Base-by-base conservation (phyloP, 192 early-diverging fungal genomes). In the Lunasporangiospora selenospora region DNA sequence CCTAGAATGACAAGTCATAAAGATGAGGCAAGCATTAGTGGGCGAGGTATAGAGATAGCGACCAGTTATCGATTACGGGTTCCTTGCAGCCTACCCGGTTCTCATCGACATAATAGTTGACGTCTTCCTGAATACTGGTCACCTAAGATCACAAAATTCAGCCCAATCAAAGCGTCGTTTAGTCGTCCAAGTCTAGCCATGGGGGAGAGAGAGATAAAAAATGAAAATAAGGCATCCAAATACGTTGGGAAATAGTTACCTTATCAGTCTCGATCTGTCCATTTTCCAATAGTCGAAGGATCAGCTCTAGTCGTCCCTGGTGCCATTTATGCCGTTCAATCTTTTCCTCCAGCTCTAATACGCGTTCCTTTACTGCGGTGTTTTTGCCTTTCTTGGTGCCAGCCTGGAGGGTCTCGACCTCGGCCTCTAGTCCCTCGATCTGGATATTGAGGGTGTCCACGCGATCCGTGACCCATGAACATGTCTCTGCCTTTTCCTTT, bases 291-390 rank as follows among this genome's bases (percentile, higher is more conserved):
- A 98, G 79, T 51, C 97, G 92, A 60, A 94, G 81, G 54, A 96
- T 92, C 49, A 98, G 88, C 75, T 99, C 97, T 73, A 99, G 66
- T 40, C 93, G 82, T 37, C 81, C 87, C 48, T 93, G 94, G 71
- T 99, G 97, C 78, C 86, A 89, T 65, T 95, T 94, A 66, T 99
- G 93, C 36, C 93, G 83, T 62, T 97, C 96, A 39, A 96, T 83
- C 23, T 76, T 81, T 38, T 91, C 81, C 31, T 93, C 91, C 36
- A 98, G 70, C 46, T 82, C 80, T 5, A 66, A 71, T 54, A 93
- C 58, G 65, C 88, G 81, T 53, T 98, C 95, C 55, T 95, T 95
- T 31, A 73, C 67, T 31, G 85, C 67, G 57, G 98, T 94, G 58
- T 89, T 92, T 52, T 92, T 92, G 64, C 89, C 87, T 62, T 90